phyloP scores from a whole-genome alignment of 2,329 filamentous ascomycete species.

The Cryphonectria naterciae region DNA sequence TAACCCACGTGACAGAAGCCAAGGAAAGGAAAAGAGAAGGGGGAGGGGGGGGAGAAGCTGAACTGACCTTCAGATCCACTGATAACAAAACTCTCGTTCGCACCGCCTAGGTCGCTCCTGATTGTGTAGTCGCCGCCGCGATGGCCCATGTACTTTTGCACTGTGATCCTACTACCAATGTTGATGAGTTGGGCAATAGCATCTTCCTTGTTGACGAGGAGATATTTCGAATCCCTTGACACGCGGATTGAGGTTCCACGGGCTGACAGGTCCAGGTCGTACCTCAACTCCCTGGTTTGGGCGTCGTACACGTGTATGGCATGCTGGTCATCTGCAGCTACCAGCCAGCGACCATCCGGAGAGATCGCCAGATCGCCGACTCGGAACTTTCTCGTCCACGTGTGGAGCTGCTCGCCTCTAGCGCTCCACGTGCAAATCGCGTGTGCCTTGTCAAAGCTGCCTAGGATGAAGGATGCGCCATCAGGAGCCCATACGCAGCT shows the following conservation, averaged over 20 bases:
- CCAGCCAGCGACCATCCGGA: constrained; percentile 76
- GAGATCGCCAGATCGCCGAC: constrained; percentile 87
- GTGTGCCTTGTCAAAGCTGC: constrained; percentile 69
- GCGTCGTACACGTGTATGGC: constrained; percentile 84
- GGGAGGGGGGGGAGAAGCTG: not conserved
- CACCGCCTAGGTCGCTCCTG: constrained; percentile 82
- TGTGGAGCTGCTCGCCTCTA: constrained; percentile 62
- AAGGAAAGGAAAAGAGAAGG: no score
- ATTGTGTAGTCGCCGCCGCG: constrained; percentile 79
- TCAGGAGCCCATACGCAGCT: constrained; percentile 88
- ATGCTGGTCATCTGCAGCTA: constrained; percentile 73
- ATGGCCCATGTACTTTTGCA: constrained; percentile 77
- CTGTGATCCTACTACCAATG: constrained; percentile 70
- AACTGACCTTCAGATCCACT: constrained; percentile 84
- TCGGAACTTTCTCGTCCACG: constrained; percentile 72
- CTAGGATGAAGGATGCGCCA: constrained; percentile 76
- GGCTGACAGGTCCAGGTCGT: constrained; percentile 68
- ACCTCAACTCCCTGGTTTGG: constrained; percentile 72
- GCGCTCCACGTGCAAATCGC: constrained; percentile 75
- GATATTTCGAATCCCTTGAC: constrained; percentile 76
- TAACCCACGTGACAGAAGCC: not conserved
- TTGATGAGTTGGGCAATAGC: constrained; percentile 80
- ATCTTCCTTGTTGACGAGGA: constrained; percentile 82
- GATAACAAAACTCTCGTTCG: constrained; percentile 87
- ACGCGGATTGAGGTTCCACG: constrained; percentile 80